Evolutionary conservation across 2,329 filamentous ascomycete genomes (phyloP).

Genomic region (Colletotrichum sidae): DNA sequence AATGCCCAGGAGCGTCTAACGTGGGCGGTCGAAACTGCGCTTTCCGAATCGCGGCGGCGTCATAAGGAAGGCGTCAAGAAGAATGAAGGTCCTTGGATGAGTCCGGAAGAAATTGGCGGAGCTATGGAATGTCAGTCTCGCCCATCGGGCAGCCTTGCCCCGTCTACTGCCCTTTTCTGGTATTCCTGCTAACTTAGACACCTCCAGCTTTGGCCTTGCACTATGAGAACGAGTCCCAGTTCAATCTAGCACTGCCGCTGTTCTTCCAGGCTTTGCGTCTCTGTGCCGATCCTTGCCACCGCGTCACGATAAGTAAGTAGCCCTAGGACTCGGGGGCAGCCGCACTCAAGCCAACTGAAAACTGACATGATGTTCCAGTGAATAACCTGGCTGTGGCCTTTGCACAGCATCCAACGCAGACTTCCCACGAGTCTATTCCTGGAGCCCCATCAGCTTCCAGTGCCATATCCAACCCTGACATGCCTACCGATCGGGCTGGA

Average conservation of each 20-base stretch:
- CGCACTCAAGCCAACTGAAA: not conserved
- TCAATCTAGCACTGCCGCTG: slow-evolving; percentile 85
- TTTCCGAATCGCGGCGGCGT: slow-evolving; percentile 80
- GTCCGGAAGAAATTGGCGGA: slow-evolving; percentile 77
- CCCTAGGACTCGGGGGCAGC: not conserved
- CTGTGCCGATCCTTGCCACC: slow-evolving; percentile 76
- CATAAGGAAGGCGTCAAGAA: slow-evolving; percentile 75
- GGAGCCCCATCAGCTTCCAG: slow-evolving; percentile 29
- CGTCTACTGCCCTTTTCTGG: not conserved
- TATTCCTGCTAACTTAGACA: slow-evolving; percentile 44
- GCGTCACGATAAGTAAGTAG: slow-evolving; percentile 78
- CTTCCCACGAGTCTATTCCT: slow-evolving; percentile 36
- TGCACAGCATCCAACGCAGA: slow-evolving; percentile 70
- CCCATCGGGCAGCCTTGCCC: not conserved
- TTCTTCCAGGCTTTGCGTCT: slow-evolving; percentile 86
- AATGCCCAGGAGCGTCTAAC: slow-evolving; percentile 80
- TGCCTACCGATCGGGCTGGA: slow-evolving; percentile 63
- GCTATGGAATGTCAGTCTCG: slow-evolving; percentile 71
- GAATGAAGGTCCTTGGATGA: slow-evolving; percentile 79
- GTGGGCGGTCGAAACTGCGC: slow-evolving; percentile 83
- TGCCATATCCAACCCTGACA: slow-evolving; percentile 37
- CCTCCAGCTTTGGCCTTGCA: slow-evolving; percentile 75
- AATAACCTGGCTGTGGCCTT: slow-evolving; percentile 83
- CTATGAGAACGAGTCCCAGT: slow-evolving; percentile 79
- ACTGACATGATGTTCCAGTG: slow-evolving; percentile 60